Evolutionary conservation across 371 early-diverging fungal genomes (phyloP), one percentile per base, ranked within the genome.

Genomic region (Phascolomyces articulosus): DNA sequence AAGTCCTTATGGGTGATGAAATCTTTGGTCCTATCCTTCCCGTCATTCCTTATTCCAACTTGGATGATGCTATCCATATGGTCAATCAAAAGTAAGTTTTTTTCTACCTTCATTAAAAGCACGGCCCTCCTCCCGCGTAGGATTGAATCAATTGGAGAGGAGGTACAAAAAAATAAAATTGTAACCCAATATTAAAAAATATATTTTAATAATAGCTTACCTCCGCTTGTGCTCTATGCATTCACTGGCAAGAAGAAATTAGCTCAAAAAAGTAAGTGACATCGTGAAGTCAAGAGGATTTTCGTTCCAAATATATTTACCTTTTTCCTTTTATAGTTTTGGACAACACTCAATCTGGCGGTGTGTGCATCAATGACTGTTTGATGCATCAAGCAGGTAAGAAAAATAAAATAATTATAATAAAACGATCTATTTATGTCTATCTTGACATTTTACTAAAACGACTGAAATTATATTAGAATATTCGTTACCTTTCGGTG

Each of bases 11-110:
- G 65, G 74, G 70, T 18, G 73, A 72, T 21, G 57, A 93, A 65
- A 69, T 94, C 47, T 93, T 94, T 79, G 94, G 91, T 6, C 97
- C 97, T 2, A 73, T 96, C 38, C 72, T 97, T 65, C 94, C 95
- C 4, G 67, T 73, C 28, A 67, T 73, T 27, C n/a, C 65, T 23
- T 66, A 67, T 57, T 54, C 58, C 24, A 64, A 58, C 29, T 48
- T 73, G 44, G 73, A 73, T 55, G 69, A 69, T 20, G 73, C 73
- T 11, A 69, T 73, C 57, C 60, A 61, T 27, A 57, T 69, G 60
- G 57, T 73, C 53, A 69, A 73, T 27, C 54, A 64, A 55, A 73
- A 69, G 73, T 73, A 69, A 64, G 72, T 40, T 4, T 47, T n/a
- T n/a, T n/a, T n/a, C n/a, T n/a, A n/a, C n/a, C n/a, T n/a, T n/a